These are phyloP conservation scores for Cardamine occulta DNA, from an alignment of 345 rosid genomes.

Conservation along the genomic window DNA sequence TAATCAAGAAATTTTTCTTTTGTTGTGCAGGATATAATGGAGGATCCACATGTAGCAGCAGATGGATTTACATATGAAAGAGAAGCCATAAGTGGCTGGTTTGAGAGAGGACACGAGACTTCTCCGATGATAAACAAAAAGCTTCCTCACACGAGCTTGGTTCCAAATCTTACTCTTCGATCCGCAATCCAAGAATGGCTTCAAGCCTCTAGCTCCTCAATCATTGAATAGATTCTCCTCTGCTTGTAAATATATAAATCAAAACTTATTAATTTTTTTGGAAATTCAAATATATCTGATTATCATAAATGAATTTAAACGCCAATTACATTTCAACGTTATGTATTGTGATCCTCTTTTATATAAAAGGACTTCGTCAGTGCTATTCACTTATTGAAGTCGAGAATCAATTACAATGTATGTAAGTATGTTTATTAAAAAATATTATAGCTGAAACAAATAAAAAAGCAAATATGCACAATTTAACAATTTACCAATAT, in stretches of 20 bases:
- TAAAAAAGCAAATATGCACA: no score
- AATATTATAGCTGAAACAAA: no score
- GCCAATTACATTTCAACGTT: no score
- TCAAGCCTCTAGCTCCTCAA: conserved; percentile 37
- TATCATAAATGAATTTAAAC: not conserved
- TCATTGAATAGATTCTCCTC: not conserved
- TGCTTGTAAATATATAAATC: not conserved
- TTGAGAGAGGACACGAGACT: conserved; percentile 54
- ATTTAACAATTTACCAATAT: no score
- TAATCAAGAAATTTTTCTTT: not conserved
- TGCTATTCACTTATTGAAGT: no score
- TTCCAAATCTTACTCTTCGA: conserved; percentile 55
- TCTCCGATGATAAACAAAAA: conserved; percentile 71
- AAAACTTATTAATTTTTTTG: no score
- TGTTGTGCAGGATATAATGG: conserved; percentile 67
- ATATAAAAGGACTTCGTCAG: no score
- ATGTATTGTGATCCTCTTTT: no score
- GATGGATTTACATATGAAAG: conserved; percentile 81
- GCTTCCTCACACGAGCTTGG: conserved; percentile 47
- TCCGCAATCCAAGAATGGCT: conserved; percentile 65
- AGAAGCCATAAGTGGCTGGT: conserved; percentile 68
- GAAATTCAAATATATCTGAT: not conserved
- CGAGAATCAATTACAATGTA: no score
- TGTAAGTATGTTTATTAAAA: no score
- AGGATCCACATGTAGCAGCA: conserved; percentile 74